phyloP scores from a whole-genome alignment of 345 rosid species.

The Heritiera littoralis region DNA sequence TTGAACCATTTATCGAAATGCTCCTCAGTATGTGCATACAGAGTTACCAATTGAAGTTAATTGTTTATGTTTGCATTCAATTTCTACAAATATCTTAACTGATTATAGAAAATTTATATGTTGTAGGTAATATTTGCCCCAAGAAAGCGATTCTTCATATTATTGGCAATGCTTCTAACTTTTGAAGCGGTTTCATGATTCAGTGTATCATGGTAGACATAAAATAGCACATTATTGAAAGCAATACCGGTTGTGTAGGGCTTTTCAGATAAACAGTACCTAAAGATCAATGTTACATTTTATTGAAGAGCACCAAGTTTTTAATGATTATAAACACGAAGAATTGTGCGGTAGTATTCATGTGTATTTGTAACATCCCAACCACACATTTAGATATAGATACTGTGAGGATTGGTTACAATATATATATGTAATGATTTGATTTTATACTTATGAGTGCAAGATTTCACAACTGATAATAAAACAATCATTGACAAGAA shows the following conservation, averaged over 20 bases:
- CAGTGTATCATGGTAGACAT: neutral
- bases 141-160: neutral
- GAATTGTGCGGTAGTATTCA: too few relatives aligned
- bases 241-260: neutral
- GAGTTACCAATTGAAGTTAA: neutral
- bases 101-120: neutral
- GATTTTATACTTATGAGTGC: too few relatives aligned
- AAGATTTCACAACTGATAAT: too few relatives aligned
- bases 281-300: too few relatives aligned
- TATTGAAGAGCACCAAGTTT: too few relatives aligned
- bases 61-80: neutral
- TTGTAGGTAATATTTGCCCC: neutral
- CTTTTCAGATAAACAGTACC: neutral
- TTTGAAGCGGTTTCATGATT: neutral
- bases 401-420: too few relatives aligned
- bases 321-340: too few relatives aligned
- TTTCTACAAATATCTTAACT: neutral
- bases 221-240: neutral
- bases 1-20: neutral
- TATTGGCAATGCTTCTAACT: neutral
- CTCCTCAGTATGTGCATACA: neutral
- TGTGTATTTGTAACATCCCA: too few relatives aligned
- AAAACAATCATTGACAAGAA: too few relatives aligned
- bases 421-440: too few relatives aligned
- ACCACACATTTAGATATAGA: too few relatives aligned